Evolutionary conservation across 73 alveolate species (phyloP).

Genomic region (Paramecium caudatum): DNA sequence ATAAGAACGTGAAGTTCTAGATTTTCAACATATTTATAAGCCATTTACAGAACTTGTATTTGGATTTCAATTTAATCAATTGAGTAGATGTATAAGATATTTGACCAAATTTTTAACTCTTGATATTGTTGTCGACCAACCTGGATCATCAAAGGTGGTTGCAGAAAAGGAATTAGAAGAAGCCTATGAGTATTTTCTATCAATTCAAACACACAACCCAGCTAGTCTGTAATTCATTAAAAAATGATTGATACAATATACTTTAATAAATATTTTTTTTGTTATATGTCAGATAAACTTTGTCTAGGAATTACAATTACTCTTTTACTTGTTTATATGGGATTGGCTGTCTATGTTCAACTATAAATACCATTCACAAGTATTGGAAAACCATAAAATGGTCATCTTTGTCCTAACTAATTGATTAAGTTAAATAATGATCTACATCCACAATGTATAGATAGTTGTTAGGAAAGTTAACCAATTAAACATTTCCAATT

Average conservation of each 20-base stretch:
- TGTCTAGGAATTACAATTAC: conserved; percentile 20
- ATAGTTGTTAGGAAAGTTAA: neutral
- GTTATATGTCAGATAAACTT: conserved; percentile 22
- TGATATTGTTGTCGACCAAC: conserved; percentile 35
- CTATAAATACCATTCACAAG: neutral
- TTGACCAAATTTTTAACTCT: neutral
- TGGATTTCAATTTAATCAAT: conserved; percentile 56
- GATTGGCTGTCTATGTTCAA: neutral
- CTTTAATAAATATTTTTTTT: conserved; percentile 44
- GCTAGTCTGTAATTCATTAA: conserved; percentile 70
- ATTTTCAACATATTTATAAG: conserved; percentile 43
- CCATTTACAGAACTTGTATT: conserved; percentile 75
- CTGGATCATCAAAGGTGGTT: neutral
- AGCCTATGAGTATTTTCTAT: conserved; percentile 77
- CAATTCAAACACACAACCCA: conserved; percentile 76
- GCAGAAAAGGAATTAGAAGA: conserved; percentile 71
- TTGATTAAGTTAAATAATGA: neutral
- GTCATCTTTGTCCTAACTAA: conserved; percentile 6
- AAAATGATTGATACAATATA: conserved; percentile 58
- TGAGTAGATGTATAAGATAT: conserved; percentile 57
- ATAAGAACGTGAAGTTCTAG: conserved; percentile 56
- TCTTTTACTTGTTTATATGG: neutral
- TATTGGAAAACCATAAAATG: conserved; percentile 26
- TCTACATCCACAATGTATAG: neutral
- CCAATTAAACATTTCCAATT: neutral